Base-by-base conservation (phyloP, 805 yeast genomes). In the Blastobotrys peoriensis region DNA sequence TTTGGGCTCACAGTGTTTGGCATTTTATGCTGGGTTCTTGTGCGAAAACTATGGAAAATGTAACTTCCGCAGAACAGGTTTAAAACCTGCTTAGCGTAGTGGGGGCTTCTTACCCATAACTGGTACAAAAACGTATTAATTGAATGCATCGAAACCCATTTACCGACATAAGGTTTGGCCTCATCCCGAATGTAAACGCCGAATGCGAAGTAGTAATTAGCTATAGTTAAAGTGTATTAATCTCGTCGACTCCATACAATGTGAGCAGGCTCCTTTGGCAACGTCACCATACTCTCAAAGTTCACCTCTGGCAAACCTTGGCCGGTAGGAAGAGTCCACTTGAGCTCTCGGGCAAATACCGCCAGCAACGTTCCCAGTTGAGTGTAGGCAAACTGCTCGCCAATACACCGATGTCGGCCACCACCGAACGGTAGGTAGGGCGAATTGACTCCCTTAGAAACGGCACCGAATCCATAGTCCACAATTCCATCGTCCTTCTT, bases 351-450 rank as follows among this genome's bases (percentile, higher is more conserved):
- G 27, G 91, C 74, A 62, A 73, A 85, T 15, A 87, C 77, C 33
- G 86, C 68, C 60, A 93, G 70, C 49, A 93, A 73, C 40, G 93
- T 81, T 40, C 96, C 96, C 53, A 93, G 76, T 73, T 93, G 98
- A 54, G 83, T 80, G 65, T 81, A 86, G 20, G 98, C 98, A 69
- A 93, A 93, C 64, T 91, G 98, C 69, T 93, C 98, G 63, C 98
- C 98, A 60, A 93, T 91, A 70, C 98, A 93, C 71, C 98, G 84
- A 67, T 93, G 98, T 75, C 98, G 85, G 55, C 98, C 98, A 66
- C 98, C 98, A 57, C 98, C 98, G 60, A 93, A 93, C 45, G 98
- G 98, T 63, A 93, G 78, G 69, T 87, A 93, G 47, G 98, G 96
- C 36, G 96, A 86, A 23, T 86, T 72, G 43, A 91, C 98, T 69